These are phyloP conservation scores for Excoecaria agallocha DNA, from an alignment of 345 rosid genomes.

Conservation along the genomic window DNA sequence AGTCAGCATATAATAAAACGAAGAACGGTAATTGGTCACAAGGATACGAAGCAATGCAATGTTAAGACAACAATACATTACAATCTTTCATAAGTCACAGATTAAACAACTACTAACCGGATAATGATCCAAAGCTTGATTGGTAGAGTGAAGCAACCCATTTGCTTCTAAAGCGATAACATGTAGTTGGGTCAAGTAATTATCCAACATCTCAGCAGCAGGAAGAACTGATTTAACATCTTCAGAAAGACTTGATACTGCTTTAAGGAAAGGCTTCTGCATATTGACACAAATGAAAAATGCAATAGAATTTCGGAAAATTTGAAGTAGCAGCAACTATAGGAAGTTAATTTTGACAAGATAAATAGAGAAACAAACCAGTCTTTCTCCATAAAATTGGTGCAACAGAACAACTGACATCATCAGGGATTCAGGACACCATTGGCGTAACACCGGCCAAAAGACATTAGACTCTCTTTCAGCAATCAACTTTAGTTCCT, in stretches of 20 bases:
- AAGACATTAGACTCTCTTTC: slow-evolving; percentile 67
- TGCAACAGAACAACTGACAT: slow-evolving; percentile 62
- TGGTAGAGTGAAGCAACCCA: slow-evolving; percentile 31
- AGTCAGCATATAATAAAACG: not conserved
- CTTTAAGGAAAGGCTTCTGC: slow-evolving; percentile 71
- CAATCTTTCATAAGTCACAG: not conserved
- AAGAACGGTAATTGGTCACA: not conserved
- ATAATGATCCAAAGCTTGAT: slow-evolving; percentile 53
- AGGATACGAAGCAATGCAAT: not conserved
- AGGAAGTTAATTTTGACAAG: slow-evolving; percentile 15
- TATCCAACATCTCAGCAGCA: slow-evolving; percentile 70
- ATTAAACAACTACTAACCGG: slow-evolving; percentile 43
- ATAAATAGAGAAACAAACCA: slow-evolving; percentile 54
- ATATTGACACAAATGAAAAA: slow-evolving; percentile 17
- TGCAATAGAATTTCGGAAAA: slow-evolving; percentile 11
- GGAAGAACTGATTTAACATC: slow-evolving; percentile 77
- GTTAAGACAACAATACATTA: not conserved
- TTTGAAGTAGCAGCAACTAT: slow-evolving; percentile 15
- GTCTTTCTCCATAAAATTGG: slow-evolving; percentile 78
- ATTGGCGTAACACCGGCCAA: slow-evolving; percentile 57
- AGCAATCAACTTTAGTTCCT: slow-evolving; percentile 67
- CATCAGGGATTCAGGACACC: slow-evolving; percentile 65
- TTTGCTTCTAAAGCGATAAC: slow-evolving; percentile 42
- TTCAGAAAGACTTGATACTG: slow-evolving; percentile 65
- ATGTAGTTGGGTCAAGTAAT: slow-evolving; percentile 56